Evolutionary conservation across 495 filamentous ascomycete species (phyloP), one percentile per base, ranked within the genome.

Genomic region (Podospora bellae-mahoneyi): DNA sequence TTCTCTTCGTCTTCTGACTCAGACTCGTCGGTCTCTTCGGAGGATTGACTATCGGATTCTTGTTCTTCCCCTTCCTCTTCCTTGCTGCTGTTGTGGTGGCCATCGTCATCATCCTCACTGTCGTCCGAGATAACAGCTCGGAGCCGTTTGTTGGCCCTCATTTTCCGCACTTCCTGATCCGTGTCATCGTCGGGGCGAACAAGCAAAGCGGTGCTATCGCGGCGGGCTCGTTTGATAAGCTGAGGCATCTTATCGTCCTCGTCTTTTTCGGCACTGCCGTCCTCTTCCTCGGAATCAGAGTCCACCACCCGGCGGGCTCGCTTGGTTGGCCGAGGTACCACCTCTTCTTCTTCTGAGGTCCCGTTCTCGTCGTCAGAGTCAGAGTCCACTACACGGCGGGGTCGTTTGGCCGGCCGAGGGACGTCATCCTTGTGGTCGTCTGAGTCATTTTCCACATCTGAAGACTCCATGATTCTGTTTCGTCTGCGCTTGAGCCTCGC

Each of bases 121-220:
- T 58, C 55, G 23, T 58, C 55, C 2, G 55, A 58, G n/a, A 20
- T n/a, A 26, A 58, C 55, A 9, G 55, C 55, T 20, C 55, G n/a
- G 6, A 58, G 55, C 4, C 55, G n/a, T 19, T 32, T 13, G 27
- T 68, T 66, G 23, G 23, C 28, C 7, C 19, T 28, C 60, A 64
- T 64, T 34, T 57, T 66, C 1, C 20, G 48, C 30, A 27, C 6
- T 26, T 62, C 66, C 7, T 68, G 65, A 13, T 62, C 64, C 18
- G 60, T 66, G 15, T 73, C 66, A 20, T 69, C 71, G 44, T 65
- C 66, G 4, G 71, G 68, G n/a, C 66, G 9, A 23, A 65, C 63
- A 7, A 68, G 55, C 54, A 2, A 26, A 53, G 19, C n/a, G 30
- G 10, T 30, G 62, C 53, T 62, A 15, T 68, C 60, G 0, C 27